Conservation (phyloP, 192 early-diverging fungal genomes). For the Piromyces finnis region DNA sequence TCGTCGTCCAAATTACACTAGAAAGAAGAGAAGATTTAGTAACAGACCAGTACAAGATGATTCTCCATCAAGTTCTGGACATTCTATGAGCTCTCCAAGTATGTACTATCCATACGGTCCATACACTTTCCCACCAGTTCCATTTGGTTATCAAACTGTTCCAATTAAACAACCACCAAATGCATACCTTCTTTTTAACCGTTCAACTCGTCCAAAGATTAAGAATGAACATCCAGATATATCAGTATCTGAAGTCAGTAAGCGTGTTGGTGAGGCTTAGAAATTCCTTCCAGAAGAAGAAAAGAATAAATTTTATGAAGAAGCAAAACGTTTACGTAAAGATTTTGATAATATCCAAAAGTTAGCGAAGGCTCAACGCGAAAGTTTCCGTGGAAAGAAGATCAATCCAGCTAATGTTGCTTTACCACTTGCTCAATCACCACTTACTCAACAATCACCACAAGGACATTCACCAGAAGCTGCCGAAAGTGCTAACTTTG, state of each 20-base stretch:
- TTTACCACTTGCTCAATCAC: background rate
- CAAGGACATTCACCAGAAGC: background rate
- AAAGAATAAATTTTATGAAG: background rate
- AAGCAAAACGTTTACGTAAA: background rate
- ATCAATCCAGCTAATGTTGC: background rate
- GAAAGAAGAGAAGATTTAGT: background rate
- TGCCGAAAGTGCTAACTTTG: background rate
- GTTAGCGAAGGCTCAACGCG: background rate
- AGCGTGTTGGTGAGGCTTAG: background rate
- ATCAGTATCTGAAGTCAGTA: background rate
- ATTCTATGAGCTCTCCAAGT: background rate
- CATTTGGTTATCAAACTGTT: background rate
- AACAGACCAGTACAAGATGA: background rate
- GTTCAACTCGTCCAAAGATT: background rate
- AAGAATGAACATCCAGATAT: background rate
- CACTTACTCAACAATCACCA: background rate
- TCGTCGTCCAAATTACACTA: background rate
- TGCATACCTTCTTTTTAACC: background rate
- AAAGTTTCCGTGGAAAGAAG: background rate
- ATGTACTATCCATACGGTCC: background rate
- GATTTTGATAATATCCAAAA: background rate
- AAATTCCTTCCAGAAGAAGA: too few relatives aligned
- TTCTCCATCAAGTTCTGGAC: background rate
- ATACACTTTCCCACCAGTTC: background rate
- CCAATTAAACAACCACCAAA: background rate